Evolutionary conservation across 352 stramenopile genomes (phyloP).

Genomic region (Pythium rhizo-oryzae): DNA sequence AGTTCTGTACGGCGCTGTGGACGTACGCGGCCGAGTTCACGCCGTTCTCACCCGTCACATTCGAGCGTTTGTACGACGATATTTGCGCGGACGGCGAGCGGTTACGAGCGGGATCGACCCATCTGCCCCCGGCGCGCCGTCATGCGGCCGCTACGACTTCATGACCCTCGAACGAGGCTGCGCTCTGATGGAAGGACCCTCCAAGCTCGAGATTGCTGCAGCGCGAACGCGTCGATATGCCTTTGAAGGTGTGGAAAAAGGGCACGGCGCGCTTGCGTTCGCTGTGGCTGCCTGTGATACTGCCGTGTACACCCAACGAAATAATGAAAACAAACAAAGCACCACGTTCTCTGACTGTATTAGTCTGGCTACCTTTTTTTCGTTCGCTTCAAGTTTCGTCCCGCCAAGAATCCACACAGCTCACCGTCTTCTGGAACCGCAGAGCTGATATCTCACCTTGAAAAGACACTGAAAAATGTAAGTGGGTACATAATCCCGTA

Average conservation of each 20-base stretch:
- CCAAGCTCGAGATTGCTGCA: too few species aligned
- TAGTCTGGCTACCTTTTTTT: too few species aligned
- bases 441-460: not conserved
- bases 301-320: not conserved
- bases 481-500: constrained; percentile 3
- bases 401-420: too few species aligned
- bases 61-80: constrained; percentile 88
- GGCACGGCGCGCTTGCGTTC: not conserved
- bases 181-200: not conserved
- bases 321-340: not conserved
- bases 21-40: constrained; percentile 77
- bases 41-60: constrained; percentile 68
- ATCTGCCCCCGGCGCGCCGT: not conserved
- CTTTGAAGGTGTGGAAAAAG: not conserved
- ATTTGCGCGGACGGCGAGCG: constrained; percentile 71
- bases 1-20: constrained; percentile 81
- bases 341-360: not conserved
- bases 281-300: not conserved
- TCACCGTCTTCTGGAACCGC: not conserved
- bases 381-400: too few species aligned
- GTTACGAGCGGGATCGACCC: constrained; percentile 18
- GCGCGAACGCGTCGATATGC: too few species aligned
- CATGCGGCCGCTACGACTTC: not conserved
- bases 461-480: not conserved
- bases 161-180: not conserved